These are phyloP conservation scores for Uncinocarpus reesii DNA, from an alignment of 2,329 filamentous ascomycete species.

Conservation along the genomic window DNA sequence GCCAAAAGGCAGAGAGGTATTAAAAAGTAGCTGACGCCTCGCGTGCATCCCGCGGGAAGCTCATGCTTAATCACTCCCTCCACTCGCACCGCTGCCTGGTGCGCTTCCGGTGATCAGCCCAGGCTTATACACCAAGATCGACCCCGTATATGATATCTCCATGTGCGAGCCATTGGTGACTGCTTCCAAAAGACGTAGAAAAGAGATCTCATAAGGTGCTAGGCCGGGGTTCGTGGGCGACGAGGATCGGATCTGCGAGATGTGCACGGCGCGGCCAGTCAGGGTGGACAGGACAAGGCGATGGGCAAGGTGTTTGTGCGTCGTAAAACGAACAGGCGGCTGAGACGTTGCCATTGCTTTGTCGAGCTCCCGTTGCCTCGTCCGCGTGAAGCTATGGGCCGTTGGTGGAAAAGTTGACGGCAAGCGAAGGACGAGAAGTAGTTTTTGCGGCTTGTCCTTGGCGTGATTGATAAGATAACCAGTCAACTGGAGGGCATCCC, in stretches of 20 bases:
- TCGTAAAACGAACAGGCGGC: constrained; percentile 61
- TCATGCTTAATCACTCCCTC: constrained; percentile 73
- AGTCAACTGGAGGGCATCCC: constrained; percentile 13
- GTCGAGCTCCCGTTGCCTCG: neutral
- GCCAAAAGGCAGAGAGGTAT: constrained; percentile 80
- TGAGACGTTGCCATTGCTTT: constrained; percentile 36
- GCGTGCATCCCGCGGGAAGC: constrained; percentile 62
- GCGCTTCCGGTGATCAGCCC: constrained; percentile 83
- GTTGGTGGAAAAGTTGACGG: neutral
- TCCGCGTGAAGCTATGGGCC: neutral
- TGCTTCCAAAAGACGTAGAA: constrained; percentile 85
- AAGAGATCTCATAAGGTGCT: constrained; percentile 84
- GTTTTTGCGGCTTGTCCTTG: neutral
- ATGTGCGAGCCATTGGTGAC: constrained; percentile 92
- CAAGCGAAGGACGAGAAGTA: neutral
- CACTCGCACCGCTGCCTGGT: constrained; percentile 59
- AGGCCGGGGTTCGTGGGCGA: constrained; percentile 82
- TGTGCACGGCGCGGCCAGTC: constrained; percentile 77
- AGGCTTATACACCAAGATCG: constrained; percentile 81
- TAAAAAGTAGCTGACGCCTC: constrained; percentile 86
- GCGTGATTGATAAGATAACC: constrained; percentile 11
- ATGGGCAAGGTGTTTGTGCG: constrained; percentile 70
- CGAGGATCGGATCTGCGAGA: constrained; percentile 83
- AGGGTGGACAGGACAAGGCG: constrained; percentile 84
- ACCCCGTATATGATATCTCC: constrained; percentile 94